Conservation (phyloP, 306 rosid genomes). For the Malus sieversii region DNA sequence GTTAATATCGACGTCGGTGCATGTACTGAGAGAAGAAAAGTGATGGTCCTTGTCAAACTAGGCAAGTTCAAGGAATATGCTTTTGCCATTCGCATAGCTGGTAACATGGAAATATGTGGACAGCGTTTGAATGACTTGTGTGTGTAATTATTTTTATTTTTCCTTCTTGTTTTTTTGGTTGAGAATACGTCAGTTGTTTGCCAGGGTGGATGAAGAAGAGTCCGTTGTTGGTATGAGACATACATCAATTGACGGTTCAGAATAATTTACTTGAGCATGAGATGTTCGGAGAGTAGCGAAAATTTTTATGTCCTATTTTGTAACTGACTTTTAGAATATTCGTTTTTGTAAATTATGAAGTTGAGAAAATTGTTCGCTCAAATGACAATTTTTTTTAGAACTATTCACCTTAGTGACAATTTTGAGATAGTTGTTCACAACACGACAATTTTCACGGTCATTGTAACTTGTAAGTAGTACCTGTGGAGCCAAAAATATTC, state of each 20-base stretch:
- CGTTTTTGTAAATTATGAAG: not conserved
- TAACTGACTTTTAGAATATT: not conserved
- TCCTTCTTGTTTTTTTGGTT: not conserved
- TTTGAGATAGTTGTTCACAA: not conserved
- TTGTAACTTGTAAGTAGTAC: too few species aligned
- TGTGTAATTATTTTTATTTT: not conserved
- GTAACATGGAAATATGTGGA: slow-evolving; percentile 7
- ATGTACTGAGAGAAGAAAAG: not conserved
- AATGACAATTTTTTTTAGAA: not conserved
- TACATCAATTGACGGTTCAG: not conserved
- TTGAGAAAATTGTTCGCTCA: not conserved
- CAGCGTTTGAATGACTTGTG: not conserved
- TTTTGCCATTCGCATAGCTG: not conserved
- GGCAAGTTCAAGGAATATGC: slow-evolving; percentile 13
- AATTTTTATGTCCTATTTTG: not conserved
- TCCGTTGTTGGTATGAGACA: not conserved
- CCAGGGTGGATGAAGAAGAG: not conserved
- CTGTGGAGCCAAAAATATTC: too few species aligned
- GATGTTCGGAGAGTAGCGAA: too few species aligned
- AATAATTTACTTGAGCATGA: not conserved
- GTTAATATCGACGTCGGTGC: not conserved
- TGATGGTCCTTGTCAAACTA: not conserved
- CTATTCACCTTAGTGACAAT: not conserved
- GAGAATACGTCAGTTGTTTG: not conserved
- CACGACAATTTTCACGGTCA: too few species aligned